Base-by-base conservation (phyloP, 768 basidiomycete genomes). In the Polyporus arcularius region DNA sequence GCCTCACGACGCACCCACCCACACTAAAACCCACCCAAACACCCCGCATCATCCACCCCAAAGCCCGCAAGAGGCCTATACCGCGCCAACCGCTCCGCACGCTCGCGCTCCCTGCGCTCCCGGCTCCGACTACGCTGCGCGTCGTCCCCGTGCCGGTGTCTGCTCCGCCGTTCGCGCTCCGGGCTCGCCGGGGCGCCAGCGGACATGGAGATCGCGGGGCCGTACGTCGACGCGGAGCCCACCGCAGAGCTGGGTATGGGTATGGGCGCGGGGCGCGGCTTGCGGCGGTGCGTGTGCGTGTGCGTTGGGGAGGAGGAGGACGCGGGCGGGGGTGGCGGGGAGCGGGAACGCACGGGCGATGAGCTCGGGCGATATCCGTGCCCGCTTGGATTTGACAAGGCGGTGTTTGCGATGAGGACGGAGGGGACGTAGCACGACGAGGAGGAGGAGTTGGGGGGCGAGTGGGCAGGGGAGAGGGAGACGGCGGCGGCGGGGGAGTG, bases 81-180 rank as follows among this genome's bases (percentile, higher is more conserved):
- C 28, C 53, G 40, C 26, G 57, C 41, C 10, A 55, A 26, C 11
- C 57, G 57, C 62, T 57, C 56, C 14, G 53, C 40, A 32, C 53
- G 50, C 50, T 52, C 53, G 42, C 42, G 53, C 5, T 48, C 46
- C 18, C 26, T 18, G 46, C 46, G 46, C 12, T 48, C 46, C 26
- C 46, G 46, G 21, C 43, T 45, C 40, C 21, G 39, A 9, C 26
- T 32, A 4, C 55, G 45, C 7, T 35, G 28, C 16, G 40, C 40
- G n/a, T 45, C 42, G 56, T 54, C 56, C 47, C 47, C 52, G 21
- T 26, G 21, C 21, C 47, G 56, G 15, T 39, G 53, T 26, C 61
- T 53, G 42, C 61, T 62, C 48, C 61, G 41, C 41, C 61, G 61
- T 48, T 62, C 61, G 61, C 61, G 61, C 57, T 62, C 61, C 57